A percentile compares a stretch with the other conserved stretches of the same genome.
phyloP scores from a whole-genome alignment of 2,329 filamentous ascomycete genomes.

The Xylariales sp. region DNA sequence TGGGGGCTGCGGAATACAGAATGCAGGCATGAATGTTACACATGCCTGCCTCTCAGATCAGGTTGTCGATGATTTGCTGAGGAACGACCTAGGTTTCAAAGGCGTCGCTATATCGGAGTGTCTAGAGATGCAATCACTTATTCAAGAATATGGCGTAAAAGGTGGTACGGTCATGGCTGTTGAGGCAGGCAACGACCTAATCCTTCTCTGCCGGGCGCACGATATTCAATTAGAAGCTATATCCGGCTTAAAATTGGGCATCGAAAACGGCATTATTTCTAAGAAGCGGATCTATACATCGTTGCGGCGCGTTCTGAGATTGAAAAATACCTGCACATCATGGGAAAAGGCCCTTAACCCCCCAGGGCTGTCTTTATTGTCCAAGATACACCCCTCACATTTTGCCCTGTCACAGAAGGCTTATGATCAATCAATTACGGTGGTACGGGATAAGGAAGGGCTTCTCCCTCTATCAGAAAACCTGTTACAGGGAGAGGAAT shows the following conservation, averaged over 20 bases:
- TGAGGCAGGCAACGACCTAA: slow-evolving; percentile 92
- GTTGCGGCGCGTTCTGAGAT: slow-evolving; percentile 77
- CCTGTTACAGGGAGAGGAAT: slow-evolving; percentile 84
- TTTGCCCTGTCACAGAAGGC: slow-evolving; percentile 83
- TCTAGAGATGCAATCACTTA: slow-evolving; percentile 94
- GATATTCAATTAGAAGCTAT: slow-evolving; percentile 92
- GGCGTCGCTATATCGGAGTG: slow-evolving; percentile 96
- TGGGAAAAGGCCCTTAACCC: slow-evolving; percentile 95
- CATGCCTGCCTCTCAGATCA: slow-evolving; percentile 94
- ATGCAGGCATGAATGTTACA: slow-evolving; percentile 91
- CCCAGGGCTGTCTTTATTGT: slow-evolving; percentile 79
- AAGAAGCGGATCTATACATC: slow-evolving; percentile 84
- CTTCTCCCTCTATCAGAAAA: slow-evolving; percentile 84
- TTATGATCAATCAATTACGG: slow-evolving; percentile 92
- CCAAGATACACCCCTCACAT: slow-evolving; percentile 84
- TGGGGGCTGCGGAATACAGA: slow-evolving; percentile 91
- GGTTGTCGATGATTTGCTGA: slow-evolving; percentile 88
- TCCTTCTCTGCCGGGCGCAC: slow-evolving; percentile 88
- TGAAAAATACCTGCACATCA: slow-evolving; percentile 87
- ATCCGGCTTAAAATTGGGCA: slow-evolving; percentile 85
- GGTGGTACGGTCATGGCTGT: slow-evolving; percentile 98
- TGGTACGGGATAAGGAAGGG: slow-evolving; percentile 89
- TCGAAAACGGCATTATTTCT: slow-evolving; percentile 90
- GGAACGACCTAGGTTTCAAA: slow-evolving; percentile 89
- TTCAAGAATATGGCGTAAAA: slow-evolving; percentile 95